phyloP scores from a whole-genome alignment of 108 stramenopile species.

The Schizochytrium sp. region DNA sequence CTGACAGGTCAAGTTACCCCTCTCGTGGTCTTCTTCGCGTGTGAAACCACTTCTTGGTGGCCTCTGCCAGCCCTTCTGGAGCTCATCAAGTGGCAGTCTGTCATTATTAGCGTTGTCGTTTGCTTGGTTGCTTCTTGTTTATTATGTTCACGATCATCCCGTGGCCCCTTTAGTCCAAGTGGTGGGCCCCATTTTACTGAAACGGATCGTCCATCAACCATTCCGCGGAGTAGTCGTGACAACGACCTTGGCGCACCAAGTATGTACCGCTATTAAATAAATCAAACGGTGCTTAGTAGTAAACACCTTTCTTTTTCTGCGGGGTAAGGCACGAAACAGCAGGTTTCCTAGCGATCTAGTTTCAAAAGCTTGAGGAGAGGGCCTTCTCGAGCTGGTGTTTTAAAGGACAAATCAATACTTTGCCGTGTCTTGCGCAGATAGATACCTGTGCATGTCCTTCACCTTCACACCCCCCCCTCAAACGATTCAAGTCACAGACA shows the following conservation, averaged over 20 bases:
- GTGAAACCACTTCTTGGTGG: constrained; percentile 36
- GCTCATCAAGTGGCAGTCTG: neutral
- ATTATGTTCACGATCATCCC: neutral
- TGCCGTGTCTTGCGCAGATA: too few species aligned
- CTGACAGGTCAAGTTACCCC: constrained; percentile 9
- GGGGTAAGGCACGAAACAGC: too few species aligned
- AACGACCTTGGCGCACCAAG: constrained; percentile 5
- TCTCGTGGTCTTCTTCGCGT: constrained; percentile 17
- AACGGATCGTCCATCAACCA: neutral
- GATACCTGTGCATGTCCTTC: too few species aligned
- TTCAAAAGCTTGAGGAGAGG: too few species aligned
- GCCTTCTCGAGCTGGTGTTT: too few species aligned
- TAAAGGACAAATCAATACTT: too few species aligned
- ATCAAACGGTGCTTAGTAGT: too few species aligned
- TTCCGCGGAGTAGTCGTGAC: constrained; percentile 33
- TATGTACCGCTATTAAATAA: neutral
- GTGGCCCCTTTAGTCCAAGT: neutral
- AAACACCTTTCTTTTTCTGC: too few species aligned
- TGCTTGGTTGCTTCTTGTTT: neutral
- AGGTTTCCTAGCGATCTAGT: too few species aligned
- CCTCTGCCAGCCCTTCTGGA: constrained; percentile 26
- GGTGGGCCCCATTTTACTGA: constrained; percentile 11
- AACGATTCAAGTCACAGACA: too few species aligned
- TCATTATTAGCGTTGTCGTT: neutral
- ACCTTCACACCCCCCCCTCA: too few species aligned